Percentiles rank a stretch among this genome's conserved stretches.
Conservation (phyloP, 768 basidiomycete genomes). For the Candolleomyces aberdarensis region DNA sequence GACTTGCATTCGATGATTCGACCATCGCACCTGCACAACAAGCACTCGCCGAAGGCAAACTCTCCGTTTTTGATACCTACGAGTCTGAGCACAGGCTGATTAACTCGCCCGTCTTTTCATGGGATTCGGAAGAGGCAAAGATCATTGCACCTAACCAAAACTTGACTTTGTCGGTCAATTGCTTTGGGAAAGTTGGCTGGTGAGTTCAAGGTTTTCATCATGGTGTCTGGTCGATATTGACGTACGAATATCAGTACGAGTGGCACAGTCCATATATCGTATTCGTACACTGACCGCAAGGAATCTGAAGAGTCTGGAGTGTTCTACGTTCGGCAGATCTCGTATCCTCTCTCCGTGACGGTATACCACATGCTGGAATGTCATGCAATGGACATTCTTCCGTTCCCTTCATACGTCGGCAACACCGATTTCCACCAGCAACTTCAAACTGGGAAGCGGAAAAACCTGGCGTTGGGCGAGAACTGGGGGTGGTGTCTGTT, state of each 20-base stretch:
- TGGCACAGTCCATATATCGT: slow-evolving; percentile 81
- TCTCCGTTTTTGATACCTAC: slow-evolving; percentile 83
- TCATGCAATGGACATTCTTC: slow-evolving; percentile 75
- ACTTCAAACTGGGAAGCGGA: slow-evolving; percentile 20
- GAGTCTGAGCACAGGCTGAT: slow-evolving; percentile 85
- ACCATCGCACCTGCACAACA: slow-evolving; percentile 75
- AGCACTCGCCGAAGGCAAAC: slow-evolving; percentile 72
- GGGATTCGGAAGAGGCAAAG: slow-evolving; percentile 53
- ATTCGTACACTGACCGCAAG: slow-evolving; percentile 61
- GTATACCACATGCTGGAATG: slow-evolving; percentile 96
- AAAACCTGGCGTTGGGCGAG: slow-evolving; percentile 40
- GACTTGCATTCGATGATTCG: slow-evolving; percentile 87
- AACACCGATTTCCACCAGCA: slow-evolving; percentile 18
- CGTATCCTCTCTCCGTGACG: slow-evolving; percentile 87
- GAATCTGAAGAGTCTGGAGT: slow-evolving; percentile 35
- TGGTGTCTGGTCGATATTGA: background rate
- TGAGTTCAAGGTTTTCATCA: slow-evolving; percentile 34
- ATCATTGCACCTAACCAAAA: slow-evolving; percentile 69
- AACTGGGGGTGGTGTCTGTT: slow-evolving; percentile 81
- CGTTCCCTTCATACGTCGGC: slow-evolving; percentile 45
- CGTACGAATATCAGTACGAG: slow-evolving; percentile 51
- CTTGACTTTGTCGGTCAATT: slow-evolving; percentile 62
- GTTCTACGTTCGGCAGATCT: slow-evolving; percentile 85
- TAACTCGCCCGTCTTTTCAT: slow-evolving; percentile 76
- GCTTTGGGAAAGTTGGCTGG: slow-evolving; percentile 93